These are phyloP conservation scores for Colletotrichum filicis DNA, from an alignment of 2,329 filamentous ascomycete species.

Conservation along the genomic window DNA sequence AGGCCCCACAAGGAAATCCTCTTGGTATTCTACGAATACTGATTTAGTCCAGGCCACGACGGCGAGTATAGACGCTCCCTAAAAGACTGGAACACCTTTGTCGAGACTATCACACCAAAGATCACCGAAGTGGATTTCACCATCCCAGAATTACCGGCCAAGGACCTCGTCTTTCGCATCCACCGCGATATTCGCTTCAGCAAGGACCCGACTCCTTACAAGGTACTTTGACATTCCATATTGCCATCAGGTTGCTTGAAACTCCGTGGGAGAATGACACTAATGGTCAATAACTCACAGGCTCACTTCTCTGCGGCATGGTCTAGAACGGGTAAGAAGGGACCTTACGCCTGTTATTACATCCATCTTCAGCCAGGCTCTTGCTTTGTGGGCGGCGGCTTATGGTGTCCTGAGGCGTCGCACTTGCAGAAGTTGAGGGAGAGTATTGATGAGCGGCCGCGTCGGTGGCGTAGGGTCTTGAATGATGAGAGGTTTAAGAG, in stretches of 20 bases:
- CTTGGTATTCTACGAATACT: constrained; percentile 26
- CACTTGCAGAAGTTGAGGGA: constrained; percentile 75
- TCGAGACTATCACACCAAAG: constrained; percentile 76
- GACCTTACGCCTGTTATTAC: constrained; percentile 90
- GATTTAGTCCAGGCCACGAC: constrained; percentile 72
- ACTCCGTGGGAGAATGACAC: background rate
- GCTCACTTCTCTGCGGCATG: constrained; percentile 87
- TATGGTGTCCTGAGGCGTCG: constrained; percentile 81
- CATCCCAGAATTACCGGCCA: constrained; percentile 85
- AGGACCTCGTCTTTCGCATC: constrained; percentile 89
- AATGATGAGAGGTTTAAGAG: constrained; percentile 68
- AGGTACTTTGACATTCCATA: constrained; percentile 60
- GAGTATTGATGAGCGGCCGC: constrained; percentile 79
- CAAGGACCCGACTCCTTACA: constrained; percentile 88
- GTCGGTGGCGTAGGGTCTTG: constrained; percentile 75
- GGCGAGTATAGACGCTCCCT: constrained; percentile 81
- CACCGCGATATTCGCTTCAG: constrained; percentile 88
- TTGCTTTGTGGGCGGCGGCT: constrained; percentile 81
- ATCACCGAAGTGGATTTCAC: constrained; percentile 81
- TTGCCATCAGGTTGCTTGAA: background rate
- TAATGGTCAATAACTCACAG: constrained; percentile 48
- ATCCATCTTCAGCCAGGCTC: constrained; percentile 80
- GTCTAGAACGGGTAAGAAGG: constrained; percentile 88
- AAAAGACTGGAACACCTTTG: constrained; percentile 84
- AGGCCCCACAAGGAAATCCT: constrained; percentile 35